Evolutionary conservation across 2,329 filamentous ascomycete species (phyloP).

Genomic region (Xylariaceae sp.): DNA sequence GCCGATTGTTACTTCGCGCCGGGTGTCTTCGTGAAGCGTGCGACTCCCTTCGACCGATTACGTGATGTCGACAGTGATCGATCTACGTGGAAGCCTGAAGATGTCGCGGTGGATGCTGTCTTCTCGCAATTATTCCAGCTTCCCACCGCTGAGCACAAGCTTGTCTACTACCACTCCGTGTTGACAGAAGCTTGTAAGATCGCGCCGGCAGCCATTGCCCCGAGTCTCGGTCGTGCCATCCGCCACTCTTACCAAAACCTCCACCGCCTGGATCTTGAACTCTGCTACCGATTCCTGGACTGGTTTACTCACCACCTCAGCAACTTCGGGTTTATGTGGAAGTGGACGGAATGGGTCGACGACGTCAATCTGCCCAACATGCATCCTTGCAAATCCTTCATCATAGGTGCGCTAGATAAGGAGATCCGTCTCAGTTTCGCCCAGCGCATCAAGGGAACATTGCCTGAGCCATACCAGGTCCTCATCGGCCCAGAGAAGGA

Average conservation of each 20-base stretch:
- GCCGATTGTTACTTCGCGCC: conserved; percentile 92
- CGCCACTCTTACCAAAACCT: conserved; percentile 83
- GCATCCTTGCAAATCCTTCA: conserved; percentile 90
- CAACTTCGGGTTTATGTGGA: conserved; percentile 99
- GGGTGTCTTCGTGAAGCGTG: conserved; percentile 88
- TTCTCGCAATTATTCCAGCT: conserved; percentile 93
- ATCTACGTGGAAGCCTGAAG: conserved; percentile 94
- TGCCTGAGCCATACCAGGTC: conserved; percentile 77
- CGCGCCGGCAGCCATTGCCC: conserved; percentile 92
- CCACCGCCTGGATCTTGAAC: conserved; percentile 80
- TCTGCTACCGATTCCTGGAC: conserved; percentile 84
- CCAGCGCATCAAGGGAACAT: conserved; percentile 89
- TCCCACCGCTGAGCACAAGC: conserved; percentile 83
- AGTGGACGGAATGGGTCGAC: conserved; percentile 95
- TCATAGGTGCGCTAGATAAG: conserved; percentile 86
- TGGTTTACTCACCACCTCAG: conserved; percentile 98
- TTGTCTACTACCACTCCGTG: conserved; percentile 94
- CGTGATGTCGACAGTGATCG: conserved; percentile 62
- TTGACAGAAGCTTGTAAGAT: conserved; percentile 95
- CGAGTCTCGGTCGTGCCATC: conserved; percentile 88
- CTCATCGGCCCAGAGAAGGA: conserved; percentile 86
- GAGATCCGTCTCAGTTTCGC: conserved; percentile 96
- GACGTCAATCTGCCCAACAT: conserved; percentile 75
- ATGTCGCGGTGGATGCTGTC: conserved; percentile 94
- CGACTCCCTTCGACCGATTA: conserved; percentile 87